phyloP scores from a whole-genome alignment of 2,329 filamentous ascomycete species.

The Truncatella angustata region DNA sequence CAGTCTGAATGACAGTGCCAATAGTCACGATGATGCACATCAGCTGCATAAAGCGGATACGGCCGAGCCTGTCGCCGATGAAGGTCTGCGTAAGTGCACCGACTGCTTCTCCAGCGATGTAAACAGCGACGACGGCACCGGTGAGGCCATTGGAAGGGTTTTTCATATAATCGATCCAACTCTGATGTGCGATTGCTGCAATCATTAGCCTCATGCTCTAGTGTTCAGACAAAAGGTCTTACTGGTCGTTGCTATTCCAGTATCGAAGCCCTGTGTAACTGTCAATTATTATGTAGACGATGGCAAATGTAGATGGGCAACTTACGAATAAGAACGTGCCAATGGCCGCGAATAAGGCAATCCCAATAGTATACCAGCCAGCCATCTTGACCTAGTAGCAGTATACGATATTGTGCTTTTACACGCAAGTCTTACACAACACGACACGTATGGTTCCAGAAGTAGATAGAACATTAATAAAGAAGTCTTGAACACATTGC shows the following conservation, averaged over 20 bases:
- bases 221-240: neutral
- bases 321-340: constrained; percentile 58
- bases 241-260: constrained; percentile 59
- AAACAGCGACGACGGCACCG: constrained; percentile 54
- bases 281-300: neutral
- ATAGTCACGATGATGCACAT: constrained; percentile 54
- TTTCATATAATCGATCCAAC: constrained; percentile 59
- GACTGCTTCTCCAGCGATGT: constrained; percentile 58
- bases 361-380: constrained; percentile 42
- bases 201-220: neutral
- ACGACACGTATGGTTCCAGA: neutral
- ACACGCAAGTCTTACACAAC: neutral
- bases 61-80: constrained; percentile 51
- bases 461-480: neutral
- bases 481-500: neutral
- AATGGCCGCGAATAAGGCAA: constrained; percentile 56
- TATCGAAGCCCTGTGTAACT: constrained; percentile 42
- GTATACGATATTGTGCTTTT: too few relatives aligned
- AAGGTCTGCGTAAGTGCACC: constrained; percentile 53
- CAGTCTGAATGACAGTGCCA: constrained; percentile 52
- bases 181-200: constrained; percentile 55
- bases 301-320: neutral
- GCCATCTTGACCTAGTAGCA: neutral
- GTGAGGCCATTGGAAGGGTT: constrained; percentile 53
- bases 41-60: constrained; percentile 52